Evolutionary conservation across 352 stramenopile genomes (phyloP), one percentile per base, ranked within the genome.

Genomic region (Phytophthora europaea): DNA sequence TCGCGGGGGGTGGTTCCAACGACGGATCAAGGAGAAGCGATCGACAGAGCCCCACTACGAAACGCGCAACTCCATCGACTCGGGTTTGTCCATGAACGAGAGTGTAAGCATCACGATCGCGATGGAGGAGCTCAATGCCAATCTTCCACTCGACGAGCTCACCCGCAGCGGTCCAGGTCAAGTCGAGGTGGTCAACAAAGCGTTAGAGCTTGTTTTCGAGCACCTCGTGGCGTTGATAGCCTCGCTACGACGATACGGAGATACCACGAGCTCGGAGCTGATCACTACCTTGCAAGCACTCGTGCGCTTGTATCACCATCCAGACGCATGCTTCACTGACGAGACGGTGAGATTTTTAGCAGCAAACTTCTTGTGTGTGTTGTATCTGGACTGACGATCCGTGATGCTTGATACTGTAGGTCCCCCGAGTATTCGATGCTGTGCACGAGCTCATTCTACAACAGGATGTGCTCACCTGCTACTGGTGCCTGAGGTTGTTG

Each of bases 401-500:
- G 47, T 53, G n/a, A 9, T 31, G 10, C 10, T 28, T 53, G 47
- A 28, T 31, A 31, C 28, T 31, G 28, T 53, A 89, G 82, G 84
- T 87, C 26, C 73, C 78, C 33, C 69, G 75, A 0, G 68, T 93
- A 15, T 78, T 90, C 47, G 82, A 92, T 26, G 84, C 76, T 4
- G 61, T 90, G 0, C 74, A 89, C 23, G 85, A 89, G 43, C 78
- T 94, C 8, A 66, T 94, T 53, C 47, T 82, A 6, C 81, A 88
- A 31, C 82, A 87, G 57, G 82, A 94, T 38, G 80, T 84, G 36
- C 73, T 94, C 45, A 84, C 72, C 7, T 83, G 75, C 38, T 94
- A 93, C 61, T 94, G 87, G 87, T 88, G 84, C 18, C 69, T 94
- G 20, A 77, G 86, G 45, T 65, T 93, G 10, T 54, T 94, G 9